These are phyloP conservation scores for Quercus wislizeni DNA, from an alignment of 306 rosid species.

Conservation along the genomic window DNA sequence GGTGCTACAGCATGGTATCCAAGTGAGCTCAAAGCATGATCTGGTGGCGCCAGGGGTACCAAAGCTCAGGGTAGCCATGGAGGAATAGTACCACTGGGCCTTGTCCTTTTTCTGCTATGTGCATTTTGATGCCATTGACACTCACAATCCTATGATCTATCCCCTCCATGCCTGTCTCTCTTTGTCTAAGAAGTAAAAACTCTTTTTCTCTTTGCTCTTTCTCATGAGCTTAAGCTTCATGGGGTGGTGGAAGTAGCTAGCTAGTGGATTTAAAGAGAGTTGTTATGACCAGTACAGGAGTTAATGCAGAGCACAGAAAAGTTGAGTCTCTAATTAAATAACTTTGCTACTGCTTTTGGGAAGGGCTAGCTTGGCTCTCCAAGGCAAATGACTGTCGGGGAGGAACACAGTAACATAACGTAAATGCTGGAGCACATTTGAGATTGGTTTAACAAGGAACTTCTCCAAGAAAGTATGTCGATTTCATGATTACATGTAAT, in stretches of 20 bases:
- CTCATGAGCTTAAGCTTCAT: background rate
- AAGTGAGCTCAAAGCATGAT: constrained; percentile 8
- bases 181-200: background rate
- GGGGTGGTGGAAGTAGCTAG: background rate
- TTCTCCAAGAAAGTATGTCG: too few relatives aligned
- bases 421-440: background rate
- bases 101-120: constrained; percentile 31
- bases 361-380: background rate
- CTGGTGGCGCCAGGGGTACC: constrained; percentile 41
- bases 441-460: too few relatives aligned
- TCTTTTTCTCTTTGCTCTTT: background rate
- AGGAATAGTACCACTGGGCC: constrained; percentile 36
- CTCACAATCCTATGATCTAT: constrained; percentile 18
- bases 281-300: background rate
- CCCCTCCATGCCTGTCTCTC: constrained; percentile 14
- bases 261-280: background rate
- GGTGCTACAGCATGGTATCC: constrained; percentile 39
- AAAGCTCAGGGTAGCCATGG: constrained; percentile 41
- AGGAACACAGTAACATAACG: background rate
- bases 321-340: too few relatives aligned
- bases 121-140: constrained; percentile 39
- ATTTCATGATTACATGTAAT: too few relatives aligned
- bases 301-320: background rate
- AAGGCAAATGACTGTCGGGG: background rate
- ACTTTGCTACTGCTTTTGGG: too few relatives aligned